Base-by-base conservation (phyloP, 192 early-diverging fungal genomes). In the Diversispora epigaea region DNA sequence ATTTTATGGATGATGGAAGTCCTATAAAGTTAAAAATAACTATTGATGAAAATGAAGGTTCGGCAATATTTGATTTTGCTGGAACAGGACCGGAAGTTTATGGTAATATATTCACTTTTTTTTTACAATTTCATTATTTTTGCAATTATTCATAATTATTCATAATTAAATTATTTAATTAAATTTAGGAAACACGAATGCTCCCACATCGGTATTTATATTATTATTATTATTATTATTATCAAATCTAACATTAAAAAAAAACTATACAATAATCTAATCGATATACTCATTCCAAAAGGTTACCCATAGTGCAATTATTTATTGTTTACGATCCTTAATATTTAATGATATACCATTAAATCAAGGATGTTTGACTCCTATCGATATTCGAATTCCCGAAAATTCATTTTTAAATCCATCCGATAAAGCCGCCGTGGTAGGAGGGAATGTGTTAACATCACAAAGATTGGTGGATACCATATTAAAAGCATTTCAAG, bases 401-500 rank as follows among this genome's bases (percentile, higher is more conserved):
- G 77, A 86, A 9, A 82, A 84, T n/a, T 91, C 91, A 4, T 78
- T 99, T 44, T 82, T 99, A 21, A 81, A 82, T 32, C 97, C 97
- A 0, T 89, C 89, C 0, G 91, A 93, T 55, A 86, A 75, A 5
- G 91, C 94, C 4, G 97, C 97, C 0, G 97, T 99, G 0, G 97
- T 99, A 14, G 97, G 97, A 57, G 97, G 97, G 47, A 99, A 99
- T 69, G 97, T 99, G 2, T 79, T 97, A 80, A 97, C 96, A 0
- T 93, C 91, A 45, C 97, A 99, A 82, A 85, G 97, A 40, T 75
- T 98, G 9, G 93, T 93, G 17, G 97, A 99, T 76, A 94, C 96
- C 19, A 88, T 99, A 52, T 77, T 99, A 12, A 91, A 93, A 47
- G 93, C 96, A 4, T 98, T 99, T 78, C 82, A 86, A 14, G 95